Percentiles rank a stretch among this genome's conserved stretches.
These are phyloP conservation scores for Cryptococcus floricola DNA, from an alignment of 1,284 basidiomycete genomes.

Conservation along the genomic window DNA sequence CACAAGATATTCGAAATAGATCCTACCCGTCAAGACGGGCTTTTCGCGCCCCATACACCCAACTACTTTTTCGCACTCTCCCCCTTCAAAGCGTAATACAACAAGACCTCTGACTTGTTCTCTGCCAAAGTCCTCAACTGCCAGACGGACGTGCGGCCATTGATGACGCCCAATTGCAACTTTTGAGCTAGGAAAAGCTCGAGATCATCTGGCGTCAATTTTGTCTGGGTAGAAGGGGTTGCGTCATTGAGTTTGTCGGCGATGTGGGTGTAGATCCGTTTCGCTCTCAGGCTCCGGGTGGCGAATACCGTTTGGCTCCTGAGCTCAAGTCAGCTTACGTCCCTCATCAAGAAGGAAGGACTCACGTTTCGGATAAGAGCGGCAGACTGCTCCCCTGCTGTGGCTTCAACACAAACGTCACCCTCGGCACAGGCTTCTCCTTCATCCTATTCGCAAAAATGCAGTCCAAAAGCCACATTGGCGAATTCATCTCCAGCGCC, in stretches of 20 bases:
- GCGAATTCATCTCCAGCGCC: slow-evolving; percentile 62
- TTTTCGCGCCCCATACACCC: background rate
- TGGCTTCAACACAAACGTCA: slow-evolving; percentile 84
- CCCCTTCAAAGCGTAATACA: background rate
- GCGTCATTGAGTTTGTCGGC: slow-evolving; percentile 76
- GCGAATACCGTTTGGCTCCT: slow-evolving; percentile 83
- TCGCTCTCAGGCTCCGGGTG: slow-evolving; percentile 74
- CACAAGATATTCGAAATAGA: background rate
- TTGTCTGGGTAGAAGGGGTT: background rate
- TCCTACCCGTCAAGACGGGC: background rate
- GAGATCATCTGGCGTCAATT: background rate
- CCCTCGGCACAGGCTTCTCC: slow-evolving; percentile 65
- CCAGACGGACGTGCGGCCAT: background rate
- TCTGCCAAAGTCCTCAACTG: background rate
- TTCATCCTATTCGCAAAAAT: slow-evolving; percentile 55
- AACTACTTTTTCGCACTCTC: background rate
- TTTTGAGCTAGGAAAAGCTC: background rate
- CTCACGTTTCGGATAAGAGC: slow-evolving; percentile 38
- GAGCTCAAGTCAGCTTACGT: slow-evolving; percentile 36
- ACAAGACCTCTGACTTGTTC: background rate
- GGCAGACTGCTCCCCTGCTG: slow-evolving; percentile 50
- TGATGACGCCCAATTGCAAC: background rate
- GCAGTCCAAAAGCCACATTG: slow-evolving; percentile 81
- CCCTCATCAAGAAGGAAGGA: background rate
- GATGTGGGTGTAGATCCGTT: slow-evolving; percentile 77